A percentile compares a stretch with the other conserved stretches of the same genome.
Conservation (phyloP, 495 filamentous ascomycete species). For the Cenococcum geophilum region DNA sequence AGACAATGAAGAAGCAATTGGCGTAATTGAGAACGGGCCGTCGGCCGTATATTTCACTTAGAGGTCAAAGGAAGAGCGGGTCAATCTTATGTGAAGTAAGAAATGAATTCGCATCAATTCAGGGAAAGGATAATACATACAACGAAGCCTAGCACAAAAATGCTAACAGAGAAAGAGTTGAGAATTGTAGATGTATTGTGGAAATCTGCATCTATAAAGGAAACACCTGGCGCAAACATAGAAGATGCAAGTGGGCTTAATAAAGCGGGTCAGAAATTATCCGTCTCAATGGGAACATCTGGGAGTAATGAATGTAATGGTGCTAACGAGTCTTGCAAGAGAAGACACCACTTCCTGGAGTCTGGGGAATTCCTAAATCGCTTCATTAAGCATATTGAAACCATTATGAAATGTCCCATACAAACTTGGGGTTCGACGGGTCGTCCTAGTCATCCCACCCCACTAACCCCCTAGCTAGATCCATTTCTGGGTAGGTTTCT, state of each 20-base stretch:
- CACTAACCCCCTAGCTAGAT: slow-evolving; percentile 23
- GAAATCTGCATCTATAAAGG: slow-evolving; percentile 20
- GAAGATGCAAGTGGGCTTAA: slow-evolving; percentile 27
- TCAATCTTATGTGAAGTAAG: slow-evolving; percentile 34
- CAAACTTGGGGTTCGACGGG: slow-evolving; percentile 24
- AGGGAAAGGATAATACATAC: slow-evolving; percentile 31
- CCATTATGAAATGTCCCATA: background rate
- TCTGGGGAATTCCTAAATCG: slow-evolving; percentile 41
- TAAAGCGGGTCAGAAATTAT: background rate
- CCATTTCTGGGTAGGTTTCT: slow-evolving; percentile 19
- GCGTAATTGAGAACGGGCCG: slow-evolving; percentile 29
- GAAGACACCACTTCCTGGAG: slow-evolving; percentile 42
- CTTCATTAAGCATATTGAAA: slow-evolving; percentile 3
- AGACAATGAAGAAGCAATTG: slow-evolving; percentile 37
- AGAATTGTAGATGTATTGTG: slow-evolving; percentile 40
- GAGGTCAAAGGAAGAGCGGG: slow-evolving; percentile 62
- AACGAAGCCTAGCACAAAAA: slow-evolving; percentile 56
- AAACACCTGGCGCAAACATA: slow-evolving; percentile 27
- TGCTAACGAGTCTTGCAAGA: slow-evolving; percentile 38
- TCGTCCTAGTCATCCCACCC: slow-evolving; percentile 28
- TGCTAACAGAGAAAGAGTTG: slow-evolving; percentile 49
- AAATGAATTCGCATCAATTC: background rate
- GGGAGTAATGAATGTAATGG: slow-evolving; percentile 36
- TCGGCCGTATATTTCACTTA: slow-evolving; percentile 72
- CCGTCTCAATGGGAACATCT: background rate